Conservation (phyloP, 805 yeast species). For the Wickerhamomyces alni region DNA sequence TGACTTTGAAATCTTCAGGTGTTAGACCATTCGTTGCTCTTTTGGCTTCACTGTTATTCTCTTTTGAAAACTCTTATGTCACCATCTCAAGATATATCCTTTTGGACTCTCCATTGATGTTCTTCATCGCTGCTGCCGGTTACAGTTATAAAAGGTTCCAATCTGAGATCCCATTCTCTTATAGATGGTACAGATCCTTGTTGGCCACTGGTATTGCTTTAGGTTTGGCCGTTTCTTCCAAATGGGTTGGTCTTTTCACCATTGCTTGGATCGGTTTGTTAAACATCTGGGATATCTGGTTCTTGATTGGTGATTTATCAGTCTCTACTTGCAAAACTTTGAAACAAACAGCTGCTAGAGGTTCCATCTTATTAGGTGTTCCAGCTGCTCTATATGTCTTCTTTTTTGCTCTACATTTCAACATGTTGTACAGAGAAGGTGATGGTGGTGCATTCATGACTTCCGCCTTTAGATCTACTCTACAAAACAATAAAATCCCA, state of each 20-base stretch:
- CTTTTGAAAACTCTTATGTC: constrained; percentile 60
- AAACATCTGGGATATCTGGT: constrained; percentile 62
- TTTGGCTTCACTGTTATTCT: constrained; percentile 46
- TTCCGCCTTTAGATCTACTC: constrained; percentile 62
- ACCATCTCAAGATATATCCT: constrained; percentile 73
- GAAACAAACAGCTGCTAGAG: constrained; percentile 47
- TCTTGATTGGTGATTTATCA: constrained; percentile 63
- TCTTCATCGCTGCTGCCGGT: constrained; percentile 68
- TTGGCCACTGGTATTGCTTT: constrained; percentile 61
- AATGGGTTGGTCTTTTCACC: constrained; percentile 84
- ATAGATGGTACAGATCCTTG: constrained; percentile 53
- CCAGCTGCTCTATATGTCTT: constrained; percentile 50
- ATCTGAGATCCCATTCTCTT: constrained; percentile 53
- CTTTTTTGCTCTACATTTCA: constrained; percentile 62
- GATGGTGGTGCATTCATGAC: constrained; percentile 70
- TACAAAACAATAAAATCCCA: constrained; percentile 58
- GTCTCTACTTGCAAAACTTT: constrained; percentile 38
- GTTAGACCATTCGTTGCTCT: constrained; percentile 60
- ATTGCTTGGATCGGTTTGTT: constrained; percentile 68
- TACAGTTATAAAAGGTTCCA: constrained; percentile 65
- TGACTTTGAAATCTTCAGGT: constrained; percentile 68
- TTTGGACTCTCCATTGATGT: constrained; percentile 69
- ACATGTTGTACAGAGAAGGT: constrained; percentile 51
- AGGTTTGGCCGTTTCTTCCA: constrained; percentile 68
- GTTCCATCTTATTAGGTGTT: constrained; percentile 46